Conservation (phyloP, 2,329 filamentous ascomycete species). For the Hirsutella thompsonii region DNA sequence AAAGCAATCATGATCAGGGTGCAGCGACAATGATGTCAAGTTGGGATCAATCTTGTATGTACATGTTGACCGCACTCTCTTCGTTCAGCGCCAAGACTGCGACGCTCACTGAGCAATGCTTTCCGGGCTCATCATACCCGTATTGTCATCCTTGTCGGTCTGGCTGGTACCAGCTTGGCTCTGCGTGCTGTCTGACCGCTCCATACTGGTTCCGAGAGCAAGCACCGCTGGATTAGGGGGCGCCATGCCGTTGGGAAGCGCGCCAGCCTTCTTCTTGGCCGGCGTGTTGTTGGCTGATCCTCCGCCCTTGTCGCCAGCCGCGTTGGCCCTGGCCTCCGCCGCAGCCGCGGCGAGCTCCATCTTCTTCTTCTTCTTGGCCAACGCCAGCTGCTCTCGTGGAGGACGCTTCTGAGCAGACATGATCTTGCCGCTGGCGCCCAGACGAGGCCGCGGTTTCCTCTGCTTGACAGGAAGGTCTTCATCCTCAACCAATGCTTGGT, state of each 20-base stretch:
- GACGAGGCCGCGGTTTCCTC: slow-evolving; percentile 54
- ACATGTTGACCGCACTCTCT: neutral
- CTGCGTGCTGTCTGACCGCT: slow-evolving; percentile 43
- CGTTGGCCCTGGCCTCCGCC: slow-evolving; percentile 30
- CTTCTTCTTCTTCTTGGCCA: slow-evolving; percentile 84
- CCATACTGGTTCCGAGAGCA: slow-evolving; percentile 38
- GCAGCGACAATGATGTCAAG: no score
- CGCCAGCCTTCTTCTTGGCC: slow-evolving; percentile 39
- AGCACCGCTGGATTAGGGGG: slow-evolving; percentile 25
- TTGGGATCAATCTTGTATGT: neutral
- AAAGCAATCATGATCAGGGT: no score
- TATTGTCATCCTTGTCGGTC: slow-evolving; percentile 54
- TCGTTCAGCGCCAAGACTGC: neutral
- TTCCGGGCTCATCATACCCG: slow-evolving; percentile 76
- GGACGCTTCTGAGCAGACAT: slow-evolving; percentile 73
- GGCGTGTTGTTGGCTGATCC: slow-evolving; percentile 25
- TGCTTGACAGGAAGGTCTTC: slow-evolving; percentile 92
- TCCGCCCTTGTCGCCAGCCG: slow-evolving; percentile 19
- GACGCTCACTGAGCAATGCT: slow-evolving; percentile 43
- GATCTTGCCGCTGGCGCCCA: slow-evolving; percentile 69
- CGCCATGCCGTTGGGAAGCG: slow-evolving; percentile 20
- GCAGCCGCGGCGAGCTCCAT: slow-evolving; percentile 41
- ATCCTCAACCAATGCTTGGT: slow-evolving; percentile 80
- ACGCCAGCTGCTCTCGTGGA: slow-evolving; percentile 67
- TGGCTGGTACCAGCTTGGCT: slow-evolving; percentile 46